These are phyloP conservation scores for Rhizophora mangle DNA, from an alignment of 345 rosid species.

Conservation along the genomic window DNA sequence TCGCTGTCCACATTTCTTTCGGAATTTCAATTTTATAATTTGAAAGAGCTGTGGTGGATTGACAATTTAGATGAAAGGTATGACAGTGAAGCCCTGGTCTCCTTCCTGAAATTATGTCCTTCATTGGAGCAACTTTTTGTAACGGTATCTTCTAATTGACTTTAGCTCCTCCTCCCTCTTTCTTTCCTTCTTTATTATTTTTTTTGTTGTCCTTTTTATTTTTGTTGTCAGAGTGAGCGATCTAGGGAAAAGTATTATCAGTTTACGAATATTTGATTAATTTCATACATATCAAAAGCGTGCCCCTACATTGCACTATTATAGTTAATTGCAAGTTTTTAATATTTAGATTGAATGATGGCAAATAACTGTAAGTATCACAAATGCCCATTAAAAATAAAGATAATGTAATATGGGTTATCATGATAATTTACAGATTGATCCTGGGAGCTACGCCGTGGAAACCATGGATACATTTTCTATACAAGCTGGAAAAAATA, in stretches of 20 bases:
- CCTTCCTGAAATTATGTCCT: constrained; percentile 55
- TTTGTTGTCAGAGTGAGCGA: neutral
- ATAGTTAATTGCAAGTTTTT: no score
- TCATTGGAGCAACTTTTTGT: constrained; percentile 48
- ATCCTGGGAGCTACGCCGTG: constrained; percentile 33
- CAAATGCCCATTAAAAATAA: no score
- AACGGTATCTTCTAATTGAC: constrained; percentile 36
- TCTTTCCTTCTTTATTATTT: neutral
- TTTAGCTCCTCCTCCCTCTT: no score
- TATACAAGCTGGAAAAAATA: constrained; percentile 26
- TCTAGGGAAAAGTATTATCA: no score
- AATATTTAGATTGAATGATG: no score
- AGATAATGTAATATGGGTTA: neutral
- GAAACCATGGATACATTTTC: constrained; percentile 14
- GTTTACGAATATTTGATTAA: no score
- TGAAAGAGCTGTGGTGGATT: constrained; percentile 61
- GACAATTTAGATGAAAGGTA: constrained; percentile 36
- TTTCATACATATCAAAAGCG: no score
- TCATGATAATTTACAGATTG: constrained; percentile 33
- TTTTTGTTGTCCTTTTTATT: neutral
- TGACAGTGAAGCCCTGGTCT: constrained; percentile 32
- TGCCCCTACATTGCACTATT: no score
- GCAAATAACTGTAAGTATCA: no score
- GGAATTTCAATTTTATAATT: constrained; percentile 49
- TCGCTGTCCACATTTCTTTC: constrained; percentile 37